Base-by-base conservation (phyloP, 2,329 filamentous ascomycete genomes). In the Exserohilum rostratum region DNA sequence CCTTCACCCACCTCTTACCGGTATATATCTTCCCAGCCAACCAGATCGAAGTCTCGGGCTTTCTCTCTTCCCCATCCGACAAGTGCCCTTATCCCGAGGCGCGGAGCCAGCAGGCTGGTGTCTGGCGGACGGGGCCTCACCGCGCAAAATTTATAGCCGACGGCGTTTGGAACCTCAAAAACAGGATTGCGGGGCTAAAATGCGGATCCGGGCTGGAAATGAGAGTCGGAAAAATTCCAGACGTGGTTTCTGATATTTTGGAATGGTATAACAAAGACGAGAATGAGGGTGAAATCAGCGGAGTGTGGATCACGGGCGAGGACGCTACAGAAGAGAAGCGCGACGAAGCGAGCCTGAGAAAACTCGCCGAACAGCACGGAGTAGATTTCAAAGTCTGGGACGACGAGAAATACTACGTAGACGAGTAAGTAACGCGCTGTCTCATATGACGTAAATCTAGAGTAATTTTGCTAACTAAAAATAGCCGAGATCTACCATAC, bases 321-420 rank as follows among this genome's bases (percentile, higher is more conserved):
- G 85, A 89, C 49, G 85, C 87, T 0, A 80, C 80, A 2, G 90
- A 93, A 63, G 90, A 93, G 70, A 81, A 83, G 53, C 72, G 76
- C 4, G 89, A 93, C 49, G 86, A 91, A 63, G 73, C 78, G 18
- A 77, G 77, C 0, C 78, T 90, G 1, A 78, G 80, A 25, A 69
- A 76, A 0, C 68, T 85, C 0, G 87, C 88, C 50, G 74, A 81
- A 18, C 70, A 80, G 11, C 74, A 80, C 3, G 79, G 78, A 0
- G 78, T 86, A 3, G 80, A 85, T 1, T 90, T 91, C 70, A 83
- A 84, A 68, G 54, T 86, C 1, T 92, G 87, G 85, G 73, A 75
- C 0, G 90, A 93, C 64, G 90, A 92, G 72, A 93, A 93, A 70
- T 93, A 90, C 63, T 87, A 87, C 55, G 80, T 93, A 46, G 87